These are phyloP conservation scores for Firmiana major DNA, from an alignment of 345 rosid genomes.

Conservation along the genomic window DNA sequence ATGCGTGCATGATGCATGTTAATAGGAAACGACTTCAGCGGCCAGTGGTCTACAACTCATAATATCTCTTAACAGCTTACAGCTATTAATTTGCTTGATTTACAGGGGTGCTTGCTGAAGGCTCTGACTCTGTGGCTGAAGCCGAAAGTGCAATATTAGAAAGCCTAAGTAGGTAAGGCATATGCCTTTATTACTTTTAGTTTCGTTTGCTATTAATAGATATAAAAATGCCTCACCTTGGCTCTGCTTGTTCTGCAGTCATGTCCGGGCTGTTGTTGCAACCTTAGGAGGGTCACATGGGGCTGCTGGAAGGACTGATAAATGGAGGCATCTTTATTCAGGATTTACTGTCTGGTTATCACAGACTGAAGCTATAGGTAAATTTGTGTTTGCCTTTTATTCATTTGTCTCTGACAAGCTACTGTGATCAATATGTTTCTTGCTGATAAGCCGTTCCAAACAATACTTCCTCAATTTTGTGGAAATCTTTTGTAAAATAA, in stretches of 20 bases:
- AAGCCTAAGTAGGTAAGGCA: constrained; percentile 73
- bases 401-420: not conserved
- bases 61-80: constrained; percentile 20
- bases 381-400: not conserved
- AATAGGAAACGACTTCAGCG: not conserved
- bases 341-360: constrained; percentile 89
- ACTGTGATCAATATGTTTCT: not conserved
- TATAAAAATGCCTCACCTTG: not conserved
- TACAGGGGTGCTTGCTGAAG: constrained; percentile 75
- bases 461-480: not conserved
- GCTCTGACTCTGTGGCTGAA: constrained; percentile 56
- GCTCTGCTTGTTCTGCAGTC: constrained; percentile 44
- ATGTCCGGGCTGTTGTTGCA: constrained; percentile 81
- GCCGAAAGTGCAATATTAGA: constrained; percentile 64
- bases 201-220: not conserved
- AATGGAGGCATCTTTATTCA: constrained; percentile 80
- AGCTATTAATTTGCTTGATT: constrained; percentile 32
- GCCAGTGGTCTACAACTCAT: not conserved
- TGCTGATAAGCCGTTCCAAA: not conserved
- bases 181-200: constrained; percentile 2
- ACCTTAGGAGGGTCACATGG: constrained; percentile 81
- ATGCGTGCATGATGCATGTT: not conserved
- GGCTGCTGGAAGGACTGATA: constrained; percentile 54
- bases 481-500: not conserved
- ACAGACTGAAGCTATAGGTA: constrained; percentile 77